Conservation (phyloP, 2,329 filamentous ascomycete species). For the Colletotrichum simmondsii region DNA sequence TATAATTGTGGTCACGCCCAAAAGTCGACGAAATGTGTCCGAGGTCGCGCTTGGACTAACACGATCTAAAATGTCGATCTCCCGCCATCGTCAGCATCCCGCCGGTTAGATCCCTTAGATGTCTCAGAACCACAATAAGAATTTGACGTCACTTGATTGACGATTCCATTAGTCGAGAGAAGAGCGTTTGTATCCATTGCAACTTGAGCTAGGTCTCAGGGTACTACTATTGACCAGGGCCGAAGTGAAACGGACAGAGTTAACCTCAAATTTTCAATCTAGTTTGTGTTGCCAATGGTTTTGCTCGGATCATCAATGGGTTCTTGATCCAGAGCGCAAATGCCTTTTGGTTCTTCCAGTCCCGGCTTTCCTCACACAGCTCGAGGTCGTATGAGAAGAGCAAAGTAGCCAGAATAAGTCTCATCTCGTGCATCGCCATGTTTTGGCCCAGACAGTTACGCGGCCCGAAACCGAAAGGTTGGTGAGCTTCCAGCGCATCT, state of each 20-base stretch:
- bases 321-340: constrained; percentile 27
- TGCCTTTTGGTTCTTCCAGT: constrained; percentile 15
- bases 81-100: not conserved
- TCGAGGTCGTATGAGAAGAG: constrained; percentile 16
- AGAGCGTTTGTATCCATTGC: too few species aligned
- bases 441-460: constrained; percentile 67
- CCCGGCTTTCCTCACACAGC: constrained; percentile 4
- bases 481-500: constrained; percentile 54
- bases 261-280: not conserved
- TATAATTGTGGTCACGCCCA: not conserved
- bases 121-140: not conserved
- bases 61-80: not conserved
- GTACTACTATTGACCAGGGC: not conserved
- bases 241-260: not conserved
- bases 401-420: constrained; percentile 52
- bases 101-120: not conserved
- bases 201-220: not conserved
- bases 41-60: not conserved
- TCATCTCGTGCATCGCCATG: constrained; percentile 65
- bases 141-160: too few species aligned
- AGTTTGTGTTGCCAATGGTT: not conserved
- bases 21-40: constrained; percentile 33
- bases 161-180: too few species aligned
- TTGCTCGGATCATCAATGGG: constrained; percentile 16
- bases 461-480: constrained; percentile 63